Conservation (phyloP, 169 alveolate species). For the Plasmodium billcollinsi region DNA sequence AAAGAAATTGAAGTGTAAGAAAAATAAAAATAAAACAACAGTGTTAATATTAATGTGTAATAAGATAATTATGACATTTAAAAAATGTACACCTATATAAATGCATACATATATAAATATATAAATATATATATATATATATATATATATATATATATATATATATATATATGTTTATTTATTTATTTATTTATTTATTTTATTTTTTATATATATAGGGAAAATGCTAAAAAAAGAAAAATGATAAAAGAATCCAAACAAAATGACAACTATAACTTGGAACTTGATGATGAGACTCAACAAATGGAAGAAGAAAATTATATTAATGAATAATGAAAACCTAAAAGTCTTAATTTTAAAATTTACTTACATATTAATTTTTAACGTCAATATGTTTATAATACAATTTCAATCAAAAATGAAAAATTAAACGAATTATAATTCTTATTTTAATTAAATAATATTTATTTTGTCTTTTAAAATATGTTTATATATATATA, state of each 20-base stretch:
- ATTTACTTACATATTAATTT: not conserved
- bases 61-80: conserved; percentile 8
- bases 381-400: too few relatives aligned
- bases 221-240: conserved; percentile 74
- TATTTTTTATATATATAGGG: conserved; percentile 40
- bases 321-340: conserved; percentile 46
- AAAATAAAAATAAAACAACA: conserved; percentile 26
- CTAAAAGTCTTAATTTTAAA: conserved; percentile 21
- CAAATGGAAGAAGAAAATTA: conserved; percentile 25
- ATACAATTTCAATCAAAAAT: too few relatives aligned
- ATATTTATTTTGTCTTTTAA: too few relatives aligned
- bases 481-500: too few relatives aligned
- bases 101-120: not conserved
- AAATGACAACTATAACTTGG: conserved; percentile 14
- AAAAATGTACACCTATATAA: not conserved
- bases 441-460: too few relatives aligned
- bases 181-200: conserved; percentile 1
- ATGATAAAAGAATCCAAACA: conserved; percentile 36
- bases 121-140: not conserved
- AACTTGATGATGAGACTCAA: conserved; percentile 28
- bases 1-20: conserved; percentile 79
- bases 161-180: not conserved
- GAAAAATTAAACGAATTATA: too few relatives aligned
- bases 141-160: not conserved
- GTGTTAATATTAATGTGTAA: not conserved